A percentile compares a stretch with the other conserved stretches of the same genome.
phyloP scores from a whole-genome alignment of 2,329 filamentous ascomycete genomes.

The Cryphonectria naterciae region DNA sequence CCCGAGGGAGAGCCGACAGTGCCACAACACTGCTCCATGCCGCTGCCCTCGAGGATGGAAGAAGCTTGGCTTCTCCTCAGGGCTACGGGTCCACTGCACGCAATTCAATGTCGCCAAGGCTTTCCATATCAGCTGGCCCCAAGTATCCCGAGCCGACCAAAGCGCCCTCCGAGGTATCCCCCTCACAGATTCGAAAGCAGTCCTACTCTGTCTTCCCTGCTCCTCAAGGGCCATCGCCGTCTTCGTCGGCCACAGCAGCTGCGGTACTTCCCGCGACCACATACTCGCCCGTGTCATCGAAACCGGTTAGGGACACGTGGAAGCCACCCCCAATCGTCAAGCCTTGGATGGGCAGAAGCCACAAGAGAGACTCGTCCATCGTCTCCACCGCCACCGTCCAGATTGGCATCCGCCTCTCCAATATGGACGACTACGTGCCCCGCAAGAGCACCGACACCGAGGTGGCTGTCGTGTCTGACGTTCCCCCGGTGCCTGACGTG shows the following conservation, averaged over 20 bases:
- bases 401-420: constrained; percentile 71
- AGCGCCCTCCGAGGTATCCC: constrained; percentile 32
- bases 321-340: constrained; percentile 50
- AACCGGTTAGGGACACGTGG: constrained; percentile 36
- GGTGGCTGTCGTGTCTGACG: constrained; percentile 31
- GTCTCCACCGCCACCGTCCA: constrained; percentile 71
- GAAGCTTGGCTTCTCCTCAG: neutral
- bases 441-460: constrained; percentile 35
- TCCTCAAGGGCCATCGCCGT: constrained; percentile 37
- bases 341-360: constrained; percentile 48
- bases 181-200: constrained; percentile 41
- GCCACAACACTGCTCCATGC: constrained; percentile 15
- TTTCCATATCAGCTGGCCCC: constrained; percentile 32
- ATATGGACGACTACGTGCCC: constrained; percentile 54
- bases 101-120: constrained; percentile 25
- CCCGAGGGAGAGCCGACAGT: constrained; percentile 19
- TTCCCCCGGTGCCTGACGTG: neutral
- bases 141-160: constrained; percentile 36
- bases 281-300: constrained; percentile 41
- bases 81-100: constrained; percentile 14
- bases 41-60: constrained; percentile 7
- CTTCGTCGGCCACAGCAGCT: constrained; percentile 35
- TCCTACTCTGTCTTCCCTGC: constrained; percentile 49
- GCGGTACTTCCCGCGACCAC: constrained; percentile 53
- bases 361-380: constrained; percentile 63